Evolutionary conservation across 768 basidiomycete species (phyloP).

Genomic region (Amanita rimosa): DNA sequence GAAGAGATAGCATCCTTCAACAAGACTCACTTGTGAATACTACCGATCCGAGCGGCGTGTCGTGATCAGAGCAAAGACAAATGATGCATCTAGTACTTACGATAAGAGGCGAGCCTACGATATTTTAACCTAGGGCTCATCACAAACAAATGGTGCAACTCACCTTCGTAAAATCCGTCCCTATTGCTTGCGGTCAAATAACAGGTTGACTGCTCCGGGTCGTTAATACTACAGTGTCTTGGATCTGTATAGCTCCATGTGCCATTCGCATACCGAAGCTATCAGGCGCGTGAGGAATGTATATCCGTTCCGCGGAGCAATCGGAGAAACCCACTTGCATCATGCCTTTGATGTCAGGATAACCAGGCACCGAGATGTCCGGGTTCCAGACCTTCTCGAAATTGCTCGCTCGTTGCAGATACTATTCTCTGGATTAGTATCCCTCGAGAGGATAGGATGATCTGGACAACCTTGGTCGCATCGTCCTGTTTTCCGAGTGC

Average conservation of each 20-base stretch:
- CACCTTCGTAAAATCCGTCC: conserved; percentile 56
- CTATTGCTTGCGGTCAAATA: conserved; percentile 42
- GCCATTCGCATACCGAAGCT: conserved; percentile 47
- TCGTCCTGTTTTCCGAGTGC: conserved; percentile 38
- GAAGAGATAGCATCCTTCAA: not conserved
- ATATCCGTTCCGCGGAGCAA: not conserved
- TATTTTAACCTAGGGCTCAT: not conserved
- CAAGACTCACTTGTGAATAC: conserved; percentile 42
- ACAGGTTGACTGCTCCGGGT: conserved; percentile 45
- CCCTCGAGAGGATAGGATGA: not conserved
- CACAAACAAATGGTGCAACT: not conserved
- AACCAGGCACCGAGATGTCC: conserved; percentile 38
- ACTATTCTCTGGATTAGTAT: conserved; percentile 21
- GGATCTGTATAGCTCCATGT: conserved; percentile 57
- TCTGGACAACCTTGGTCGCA: conserved; percentile 30
- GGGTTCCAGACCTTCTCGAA: conserved; percentile 52
- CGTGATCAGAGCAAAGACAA: not conserved
- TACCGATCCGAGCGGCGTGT: conserved; percentile 10
- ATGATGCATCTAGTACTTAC: conserved; percentile 21
- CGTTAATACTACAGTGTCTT: conserved; percentile 53
- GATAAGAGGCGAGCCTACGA: conserved; percentile 38
- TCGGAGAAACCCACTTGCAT: conserved; percentile 33
- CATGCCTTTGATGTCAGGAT: conserved; percentile 39
- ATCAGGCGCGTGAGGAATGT: not conserved
- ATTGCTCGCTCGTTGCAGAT: conserved; percentile 40